Conservation (phyloP, 177 flowering plant genomes). For the Vitis hybrid region DNA sequence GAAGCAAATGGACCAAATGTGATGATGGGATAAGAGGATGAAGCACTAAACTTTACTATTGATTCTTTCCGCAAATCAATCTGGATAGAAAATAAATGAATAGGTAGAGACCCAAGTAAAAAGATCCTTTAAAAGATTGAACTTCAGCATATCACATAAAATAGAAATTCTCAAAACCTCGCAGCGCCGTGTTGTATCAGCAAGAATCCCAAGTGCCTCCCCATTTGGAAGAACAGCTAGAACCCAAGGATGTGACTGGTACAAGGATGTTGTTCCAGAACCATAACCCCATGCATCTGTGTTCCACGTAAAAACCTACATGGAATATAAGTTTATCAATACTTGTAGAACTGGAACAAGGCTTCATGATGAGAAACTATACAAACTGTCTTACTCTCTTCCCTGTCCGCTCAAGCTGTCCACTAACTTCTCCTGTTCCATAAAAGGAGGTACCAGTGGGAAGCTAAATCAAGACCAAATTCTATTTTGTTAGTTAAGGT, state of each 20-base stretch:
- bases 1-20: conserved; percentile 90
- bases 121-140: neutral
- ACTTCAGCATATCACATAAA: conserved; percentile 1
- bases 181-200: conserved; percentile 84
- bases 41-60: conserved; percentile 53
- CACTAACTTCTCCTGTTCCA: conserved; percentile 95
- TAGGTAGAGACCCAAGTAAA: neutral
- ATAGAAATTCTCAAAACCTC: conserved; percentile 50
- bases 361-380: neutral
- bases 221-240: conserved; percentile 85
- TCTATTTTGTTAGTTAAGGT: conserved; percentile 9
- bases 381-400: conserved; percentile 57
- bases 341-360: neutral
- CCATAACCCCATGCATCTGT: conserved; percentile 92
- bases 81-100: conserved; percentile 30
- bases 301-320: conserved; percentile 90
- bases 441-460: conserved; percentile 80
- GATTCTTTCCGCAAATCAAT: conserved; percentile 75
- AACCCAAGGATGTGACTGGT: conserved; percentile 98
- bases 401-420: conserved; percentile 89
- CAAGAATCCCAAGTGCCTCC: conserved; percentile 83
- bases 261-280: conserved; percentile 78
- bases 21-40: conserved; percentile 69
- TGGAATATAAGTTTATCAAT: conserved; percentile 3
- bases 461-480: conserved; percentile 44